phyloP scores from a whole-genome alignment of 495 filamentous ascomycete species.

The Podospora pseudopauciseta region DNA sequence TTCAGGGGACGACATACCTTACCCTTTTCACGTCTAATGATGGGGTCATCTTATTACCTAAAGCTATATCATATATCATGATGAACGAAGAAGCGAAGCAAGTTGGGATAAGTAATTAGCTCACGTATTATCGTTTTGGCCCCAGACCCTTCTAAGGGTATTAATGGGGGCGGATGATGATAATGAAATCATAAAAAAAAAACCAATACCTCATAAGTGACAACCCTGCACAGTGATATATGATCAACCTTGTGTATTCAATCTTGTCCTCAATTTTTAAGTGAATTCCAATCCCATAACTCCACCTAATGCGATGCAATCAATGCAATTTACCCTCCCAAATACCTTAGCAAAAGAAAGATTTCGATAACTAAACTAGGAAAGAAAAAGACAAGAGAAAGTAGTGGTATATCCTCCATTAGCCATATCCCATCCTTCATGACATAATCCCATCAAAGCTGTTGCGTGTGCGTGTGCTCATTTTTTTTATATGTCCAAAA shows the following conservation, averaged over 20 bases:
- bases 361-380: background rate
- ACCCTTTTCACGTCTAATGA: background rate
- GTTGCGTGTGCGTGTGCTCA: background rate
- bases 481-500: background rate
- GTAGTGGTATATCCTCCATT: slow-evolving; percentile 1
- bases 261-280: no score
- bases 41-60: background rate
- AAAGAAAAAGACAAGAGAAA: slow-evolving; percentile 1
- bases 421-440: background rate
- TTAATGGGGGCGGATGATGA: background rate
- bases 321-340: background rate
- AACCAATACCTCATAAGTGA: no score
- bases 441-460: background rate
- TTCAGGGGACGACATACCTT: background rate
- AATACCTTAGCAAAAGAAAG: background rate
- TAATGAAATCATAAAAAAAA: background rate
- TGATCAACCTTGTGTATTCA: no score
- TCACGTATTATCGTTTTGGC: no score
- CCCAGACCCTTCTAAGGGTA: background rate
- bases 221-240: no score
- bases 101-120: background rate
- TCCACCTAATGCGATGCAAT: background rate
- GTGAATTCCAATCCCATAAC: no score
- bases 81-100: background rate
- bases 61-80: background rate